Base-by-base conservation (phyloP, 495 filamentous ascomycete species). In the Opeltia flavorubescens region DNA sequence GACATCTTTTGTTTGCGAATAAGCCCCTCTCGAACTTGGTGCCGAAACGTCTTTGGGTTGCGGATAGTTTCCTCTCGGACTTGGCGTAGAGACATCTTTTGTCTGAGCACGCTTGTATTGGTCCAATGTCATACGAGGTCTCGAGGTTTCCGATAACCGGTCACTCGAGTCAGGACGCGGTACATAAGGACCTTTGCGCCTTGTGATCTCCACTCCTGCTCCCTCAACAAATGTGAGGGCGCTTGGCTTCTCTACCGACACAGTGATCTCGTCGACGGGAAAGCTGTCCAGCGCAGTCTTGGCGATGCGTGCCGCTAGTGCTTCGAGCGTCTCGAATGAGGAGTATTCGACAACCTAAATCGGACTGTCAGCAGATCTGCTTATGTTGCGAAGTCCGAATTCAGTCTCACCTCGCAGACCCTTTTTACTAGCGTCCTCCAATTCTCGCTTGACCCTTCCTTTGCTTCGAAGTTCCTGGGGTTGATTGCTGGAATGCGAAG, bases 161-260 rank as follows among this genome's bases (percentile, higher is more conserved):
- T 41, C 38, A 21, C 38, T 41, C 29, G 29, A 31, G 11, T 41
- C 38, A 15, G 17, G 20, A 25, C 4, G 18, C 6, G 2, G 5
- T 63, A 64, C 33, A 25, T 41, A 41, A 1, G 38, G 25, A 7
- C 25, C 38, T 41, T 41, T 41, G 7, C 38, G 5, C 9, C 74
- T 59, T 24, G 72, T 77, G 43, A 78, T 71, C 55, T 77, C 68
- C 5, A 78, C 71, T 4, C 72, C 75, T 15, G 75, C 70, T 47
- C 64, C 58, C 48, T 70, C 62, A 5, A 75, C 72, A 59, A 76
- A 76, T 5, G 72, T 66, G 50, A 78, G 44, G 11, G 75, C 75
- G 51, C 68, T 76, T 2, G 75, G 74, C 56, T 78, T 78, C 50
- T 77, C 66, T n/a, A 74, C 66, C 45, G 50, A 52, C 1, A 76